A percentile compares a stretch with the other conserved stretches of the same genome.
Evolutionary conservation across 352 stramenopile genomes (phyloP).

Genomic region (Globisporangium camurandrum): DNA sequence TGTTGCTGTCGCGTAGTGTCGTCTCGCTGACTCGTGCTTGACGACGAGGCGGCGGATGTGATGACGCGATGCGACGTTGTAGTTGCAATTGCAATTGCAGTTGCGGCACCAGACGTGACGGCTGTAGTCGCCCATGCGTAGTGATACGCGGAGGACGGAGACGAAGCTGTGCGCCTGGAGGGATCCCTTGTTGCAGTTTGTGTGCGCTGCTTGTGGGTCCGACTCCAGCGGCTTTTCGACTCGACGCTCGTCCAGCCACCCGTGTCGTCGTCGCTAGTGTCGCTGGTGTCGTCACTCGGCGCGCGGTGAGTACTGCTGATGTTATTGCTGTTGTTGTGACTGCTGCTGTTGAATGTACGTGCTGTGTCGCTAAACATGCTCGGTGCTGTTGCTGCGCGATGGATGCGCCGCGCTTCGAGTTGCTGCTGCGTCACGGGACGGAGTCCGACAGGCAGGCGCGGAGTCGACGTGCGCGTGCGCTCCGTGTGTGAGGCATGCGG

Average conservation of each 20-base stretch:
- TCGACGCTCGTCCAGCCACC: slow-evolving; percentile 12
- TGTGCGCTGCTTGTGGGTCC: slow-evolving; percentile 6
- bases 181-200: background rate
- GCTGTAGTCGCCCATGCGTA: slow-evolving; percentile 12
- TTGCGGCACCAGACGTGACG: slow-evolving; percentile 1
- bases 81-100: background rate
- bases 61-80: background rate
- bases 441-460: slow-evolving; percentile 6
- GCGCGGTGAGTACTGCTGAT: background rate
- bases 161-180: background rate
- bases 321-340: too few relatives aligned
- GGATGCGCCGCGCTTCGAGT: slow-evolving; percentile 9
- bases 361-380: background rate
- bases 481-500: background rate
- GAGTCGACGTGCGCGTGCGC: background rate
- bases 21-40: too few relatives aligned
- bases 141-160: background rate
- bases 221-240: slow-evolving; percentile 9
- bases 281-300: background rate
- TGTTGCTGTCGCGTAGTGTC: too few relatives aligned
- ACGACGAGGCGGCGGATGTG: too few relatives aligned
- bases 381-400: background rate
- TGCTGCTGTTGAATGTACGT: too few relatives aligned
- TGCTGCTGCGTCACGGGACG: slow-evolving; percentile 14
- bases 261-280: slow-evolving; percentile 1